Percentiles rank a stretch among this genome's conserved stretches.
phyloP scores from a whole-genome alignment of 148 eudicot species.

The Amaranthus palmeri region DNA sequence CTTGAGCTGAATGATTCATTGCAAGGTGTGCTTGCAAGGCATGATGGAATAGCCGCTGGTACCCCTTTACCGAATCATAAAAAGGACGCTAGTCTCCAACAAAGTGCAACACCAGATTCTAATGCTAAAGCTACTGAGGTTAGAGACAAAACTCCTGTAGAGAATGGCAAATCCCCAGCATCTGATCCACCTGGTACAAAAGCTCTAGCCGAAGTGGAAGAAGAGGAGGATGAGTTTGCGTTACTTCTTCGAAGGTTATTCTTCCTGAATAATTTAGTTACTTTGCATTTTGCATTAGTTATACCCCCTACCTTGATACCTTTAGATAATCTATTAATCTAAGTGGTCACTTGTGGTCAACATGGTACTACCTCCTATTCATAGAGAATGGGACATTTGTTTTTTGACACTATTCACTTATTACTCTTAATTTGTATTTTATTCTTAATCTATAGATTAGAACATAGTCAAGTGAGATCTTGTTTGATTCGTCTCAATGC shows the following conservation, averaged over 20 bases:
- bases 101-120: conserved; percentile 21
- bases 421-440: too few species aligned
- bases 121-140: conserved; percentile 33
- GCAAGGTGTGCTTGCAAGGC: conserved; percentile 75
- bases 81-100: conserved; percentile 20
- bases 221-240: conserved; percentile 86
- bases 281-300: conserved; percentile 6
- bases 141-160: conserved; percentile 22
- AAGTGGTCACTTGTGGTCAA: not conserved
- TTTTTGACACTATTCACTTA: too few species aligned
- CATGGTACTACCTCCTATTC: too few species aligned
- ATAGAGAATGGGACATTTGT: too few species aligned
- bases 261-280: conserved; percentile 5
- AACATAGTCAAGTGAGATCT: too few species aligned
- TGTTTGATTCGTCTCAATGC: too few species aligned
- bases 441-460: too few species aligned
- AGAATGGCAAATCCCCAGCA: conserved; percentile 34
- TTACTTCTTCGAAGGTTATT: conserved; percentile 70
- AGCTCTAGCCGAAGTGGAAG: conserved; percentile 54
- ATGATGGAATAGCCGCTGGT: conserved; percentile 86
- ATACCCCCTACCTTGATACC: not conserved
- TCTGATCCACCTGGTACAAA: conserved; percentile 26
- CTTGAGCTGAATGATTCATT: conserved; percentile 78
- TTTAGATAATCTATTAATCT: not conserved
- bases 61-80: conserved; percentile 49